Base-by-base conservation (phyloP, 495 filamentous ascomycete species). In the Penicillium silybi region DNA sequence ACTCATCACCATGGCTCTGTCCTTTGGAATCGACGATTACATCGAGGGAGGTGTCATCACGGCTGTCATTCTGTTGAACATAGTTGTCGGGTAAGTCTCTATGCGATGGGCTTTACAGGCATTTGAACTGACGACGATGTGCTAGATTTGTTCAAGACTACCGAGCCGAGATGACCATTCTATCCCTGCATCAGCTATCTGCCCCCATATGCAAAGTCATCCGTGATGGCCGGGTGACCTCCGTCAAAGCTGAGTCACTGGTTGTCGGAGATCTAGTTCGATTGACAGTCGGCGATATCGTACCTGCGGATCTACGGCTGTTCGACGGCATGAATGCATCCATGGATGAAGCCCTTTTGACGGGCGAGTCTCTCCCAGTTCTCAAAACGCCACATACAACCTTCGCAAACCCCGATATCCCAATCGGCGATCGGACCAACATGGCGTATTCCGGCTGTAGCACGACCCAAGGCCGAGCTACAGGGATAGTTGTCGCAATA, bases 1-100 rank as follows among this genome's bases (percentile, higher is more conserved):
- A 19, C 79, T 93, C 27, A 78, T 95, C 44, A 90, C 88, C 53
- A 93, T 93, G 88, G 83, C 77, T 29, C 73, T 95, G 34, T 89
- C 86, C 57, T 95, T 90, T 61, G 87, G 81, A 45, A 86, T 95
- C 35, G 66, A 75, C 26, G 88, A 92, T 56, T 92, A 83, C 58
- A 84, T 95, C 48, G 90, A 95, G 71, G 90, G 87, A 18, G 86
- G 86, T 35, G 89, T 95, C 18, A 80, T 95, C 17, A 82, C 86
- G 5, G 86, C 82, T 23, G 89, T 95, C 64, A 91, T 95, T 46
- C 59, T 87, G 6, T 72, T 95, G 54, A 95, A 95, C 57, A 85
- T 92, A 26, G 70, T 82, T 35, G 82, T 89, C 20, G 87, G 85
- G 69, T 80, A 68, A 43, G 74, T 50, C 6, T 25, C 19, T 15